These are phyloP conservation scores for Coprinellus micaceus DNA, from an alignment of 768 basidiomycete genomes.

Conservation along the genomic window DNA sequence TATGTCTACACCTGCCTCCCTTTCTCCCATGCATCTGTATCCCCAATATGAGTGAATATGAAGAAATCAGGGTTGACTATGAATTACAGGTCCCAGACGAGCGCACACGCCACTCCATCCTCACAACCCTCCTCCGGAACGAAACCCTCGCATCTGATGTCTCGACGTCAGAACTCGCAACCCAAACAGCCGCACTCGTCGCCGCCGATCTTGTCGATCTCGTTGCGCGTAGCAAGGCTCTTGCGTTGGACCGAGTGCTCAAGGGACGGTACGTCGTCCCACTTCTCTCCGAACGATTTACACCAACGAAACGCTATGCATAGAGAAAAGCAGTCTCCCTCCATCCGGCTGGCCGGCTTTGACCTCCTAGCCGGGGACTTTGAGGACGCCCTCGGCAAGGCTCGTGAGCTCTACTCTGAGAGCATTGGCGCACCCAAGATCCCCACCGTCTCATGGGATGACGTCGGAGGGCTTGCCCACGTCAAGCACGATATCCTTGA, in stretches of 20 bases:
- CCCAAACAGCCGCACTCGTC: conserved; percentile 87
- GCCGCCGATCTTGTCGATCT: conserved; percentile 77
- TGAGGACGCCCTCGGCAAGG: conserved; percentile 63
- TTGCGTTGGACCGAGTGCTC: conserved; percentile 48
- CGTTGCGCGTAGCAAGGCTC: conserved; percentile 52
- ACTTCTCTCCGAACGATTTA: conserved; percentile 1
- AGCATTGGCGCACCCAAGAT: conserved; percentile 97
- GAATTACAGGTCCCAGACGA: conserved; percentile 83
- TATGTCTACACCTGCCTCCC: conserved; percentile 34
- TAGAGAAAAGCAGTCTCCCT: conserved; percentile 21
- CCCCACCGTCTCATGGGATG: conserved; percentile 94
- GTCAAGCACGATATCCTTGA: conserved; percentile 94
- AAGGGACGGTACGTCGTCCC: conserved; percentile 28
- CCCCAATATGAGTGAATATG: too few relatives aligned
- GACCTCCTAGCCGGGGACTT: conserved; percentile 62
- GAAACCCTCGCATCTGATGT: conserved; percentile 68
- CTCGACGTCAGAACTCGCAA: conserved; percentile 64
- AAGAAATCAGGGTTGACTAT: too few relatives aligned
- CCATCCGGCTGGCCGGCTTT: conserved; percentile 36
- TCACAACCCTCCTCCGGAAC: conserved; percentile 42
- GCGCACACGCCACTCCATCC: conserved; percentile 60
- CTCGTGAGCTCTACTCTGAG: conserved; percentile 78
- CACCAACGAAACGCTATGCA: conserved; percentile 1
- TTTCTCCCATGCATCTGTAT: too few relatives aligned
- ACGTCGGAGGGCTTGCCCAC: conserved; percentile 84